Evolutionary conservation across 306 rosid genomes (phyloP).

Genomic region (Prunus mume): DNA sequence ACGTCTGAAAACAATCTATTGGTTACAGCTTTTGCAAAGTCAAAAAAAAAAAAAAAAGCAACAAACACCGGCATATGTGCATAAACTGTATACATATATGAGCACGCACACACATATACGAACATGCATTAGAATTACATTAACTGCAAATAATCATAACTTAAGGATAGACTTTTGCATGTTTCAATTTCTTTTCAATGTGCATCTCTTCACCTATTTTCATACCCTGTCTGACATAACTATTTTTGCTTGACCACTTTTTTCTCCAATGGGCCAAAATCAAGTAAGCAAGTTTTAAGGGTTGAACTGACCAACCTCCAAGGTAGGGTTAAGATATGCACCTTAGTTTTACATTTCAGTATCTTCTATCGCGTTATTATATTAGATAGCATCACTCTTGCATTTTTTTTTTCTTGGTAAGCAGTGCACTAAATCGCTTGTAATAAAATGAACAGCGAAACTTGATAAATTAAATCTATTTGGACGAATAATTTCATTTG

Average conservation of each 20-base stretch:
- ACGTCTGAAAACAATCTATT: slow-evolving; percentile 25
- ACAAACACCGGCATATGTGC: background rate
- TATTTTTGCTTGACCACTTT: background rate
- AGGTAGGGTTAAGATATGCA: background rate
- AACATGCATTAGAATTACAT: background rate
- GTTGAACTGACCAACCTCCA: background rate
- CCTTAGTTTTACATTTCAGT: background rate
- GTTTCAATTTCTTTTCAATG: background rate
- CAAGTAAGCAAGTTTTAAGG: background rate
- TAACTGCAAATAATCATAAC: background rate
- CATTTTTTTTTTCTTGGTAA: background rate
- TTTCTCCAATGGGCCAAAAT: background rate
- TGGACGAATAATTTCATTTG: background rate
- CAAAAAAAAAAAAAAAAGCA: background rate
- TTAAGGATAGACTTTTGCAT: background rate
- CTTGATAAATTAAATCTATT: background rate
- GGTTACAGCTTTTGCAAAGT: background rate
- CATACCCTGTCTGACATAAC: background rate
- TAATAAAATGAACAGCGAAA: background rate
- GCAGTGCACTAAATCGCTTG: background rate
- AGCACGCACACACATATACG: background rate
- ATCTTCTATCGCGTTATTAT: background rate
- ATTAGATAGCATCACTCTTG: background rate
- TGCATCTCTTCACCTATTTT: background rate
- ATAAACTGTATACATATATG: background rate